Conservation (phyloP, 2,329 filamentous ascomycete genomes). For the Neurospora sp. region DNA sequence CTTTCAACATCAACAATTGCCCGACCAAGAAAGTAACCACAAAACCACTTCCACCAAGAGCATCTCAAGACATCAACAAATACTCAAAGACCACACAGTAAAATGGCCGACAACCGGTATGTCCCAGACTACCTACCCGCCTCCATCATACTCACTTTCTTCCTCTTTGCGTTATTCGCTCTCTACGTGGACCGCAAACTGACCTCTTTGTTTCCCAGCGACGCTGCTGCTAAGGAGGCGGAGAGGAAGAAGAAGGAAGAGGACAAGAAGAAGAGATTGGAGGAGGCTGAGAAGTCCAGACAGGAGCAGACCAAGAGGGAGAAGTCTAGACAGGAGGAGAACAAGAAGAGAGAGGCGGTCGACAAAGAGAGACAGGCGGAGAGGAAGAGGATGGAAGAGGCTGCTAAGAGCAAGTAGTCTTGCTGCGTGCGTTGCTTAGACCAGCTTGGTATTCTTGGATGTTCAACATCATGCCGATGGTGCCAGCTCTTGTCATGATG, state of each 20-base stretch:
- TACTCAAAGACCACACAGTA: neutral
- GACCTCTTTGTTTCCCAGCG: neutral
- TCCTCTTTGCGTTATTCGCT: neutral
- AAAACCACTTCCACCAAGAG: neutral
- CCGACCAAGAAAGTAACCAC: neutral
- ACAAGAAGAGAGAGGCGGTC: neutral
- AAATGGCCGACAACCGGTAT: neutral
- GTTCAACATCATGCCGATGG: too few relatives aligned
- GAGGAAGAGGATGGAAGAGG: neutral
- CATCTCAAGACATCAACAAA: neutral
- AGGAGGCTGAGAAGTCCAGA: neutral
- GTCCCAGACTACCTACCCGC: neutral
- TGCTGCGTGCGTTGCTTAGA: too few relatives aligned
- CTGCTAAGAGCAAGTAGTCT: neutral
- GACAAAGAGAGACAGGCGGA: neutral
- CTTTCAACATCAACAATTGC: fast-evolving
- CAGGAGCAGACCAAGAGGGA: neutral
- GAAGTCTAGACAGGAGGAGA: neutral
- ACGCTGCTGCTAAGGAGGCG: neutral
- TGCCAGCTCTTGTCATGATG: too few relatives aligned
- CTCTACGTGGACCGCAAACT: neutral
- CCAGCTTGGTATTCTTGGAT: too few relatives aligned
- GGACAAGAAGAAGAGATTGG: neutral
- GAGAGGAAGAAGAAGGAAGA: neutral
- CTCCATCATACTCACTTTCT: fast-evolving